Conservation (phyloP, 2,329 filamentous ascomycete species). For the Colletotrichum magnum region DNA sequence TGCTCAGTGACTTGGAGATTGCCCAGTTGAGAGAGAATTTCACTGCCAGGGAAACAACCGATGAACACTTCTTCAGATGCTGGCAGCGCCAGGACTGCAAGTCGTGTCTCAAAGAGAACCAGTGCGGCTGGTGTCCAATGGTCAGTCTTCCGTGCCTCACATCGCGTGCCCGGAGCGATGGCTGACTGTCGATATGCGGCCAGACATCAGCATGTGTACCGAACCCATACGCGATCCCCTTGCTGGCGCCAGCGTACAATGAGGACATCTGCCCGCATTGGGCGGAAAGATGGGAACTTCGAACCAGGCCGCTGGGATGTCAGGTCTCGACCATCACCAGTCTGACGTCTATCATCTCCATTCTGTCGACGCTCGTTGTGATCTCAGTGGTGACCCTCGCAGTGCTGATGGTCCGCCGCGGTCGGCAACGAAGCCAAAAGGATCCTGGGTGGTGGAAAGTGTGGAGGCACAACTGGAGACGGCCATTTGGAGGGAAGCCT, state of each 20-base stretch:
- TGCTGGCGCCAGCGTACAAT: constrained; percentile 66
- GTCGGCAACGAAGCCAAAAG: constrained; percentile 33
- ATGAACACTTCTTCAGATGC: constrained; percentile 62
- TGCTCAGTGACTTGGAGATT: constrained; percentile 4
- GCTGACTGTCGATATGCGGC: constrained; percentile 9
- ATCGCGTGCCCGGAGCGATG: not conserved
- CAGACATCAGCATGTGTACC: constrained; percentile 70
- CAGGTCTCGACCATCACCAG: constrained; percentile 59
- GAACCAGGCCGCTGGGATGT: constrained; percentile 55
- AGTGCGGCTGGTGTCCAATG: constrained; percentile 69
- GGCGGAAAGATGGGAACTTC: constrained; percentile 57
- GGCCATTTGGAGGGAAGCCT: not conserved
- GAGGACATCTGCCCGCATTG: constrained; percentile 68
- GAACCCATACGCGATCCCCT: constrained; percentile 59
- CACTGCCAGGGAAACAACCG: constrained; percentile 45
- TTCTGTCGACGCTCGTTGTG: constrained; percentile 49
- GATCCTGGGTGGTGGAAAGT: constrained; percentile 43
- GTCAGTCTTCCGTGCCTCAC: constrained; percentile 50
- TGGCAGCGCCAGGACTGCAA: constrained; percentile 66
- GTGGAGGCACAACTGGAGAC: constrained; percentile 35
- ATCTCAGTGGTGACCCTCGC: constrained; percentile 44
- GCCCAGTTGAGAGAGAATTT: constrained; percentile 47
- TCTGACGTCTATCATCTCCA: constrained; percentile 52
- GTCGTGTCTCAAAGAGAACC: constrained; percentile 58
- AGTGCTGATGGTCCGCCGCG: constrained; percentile 32